Base-by-base conservation (phyloP, 352 stramenopile species). In the Pythium rishiriense region DNA sequence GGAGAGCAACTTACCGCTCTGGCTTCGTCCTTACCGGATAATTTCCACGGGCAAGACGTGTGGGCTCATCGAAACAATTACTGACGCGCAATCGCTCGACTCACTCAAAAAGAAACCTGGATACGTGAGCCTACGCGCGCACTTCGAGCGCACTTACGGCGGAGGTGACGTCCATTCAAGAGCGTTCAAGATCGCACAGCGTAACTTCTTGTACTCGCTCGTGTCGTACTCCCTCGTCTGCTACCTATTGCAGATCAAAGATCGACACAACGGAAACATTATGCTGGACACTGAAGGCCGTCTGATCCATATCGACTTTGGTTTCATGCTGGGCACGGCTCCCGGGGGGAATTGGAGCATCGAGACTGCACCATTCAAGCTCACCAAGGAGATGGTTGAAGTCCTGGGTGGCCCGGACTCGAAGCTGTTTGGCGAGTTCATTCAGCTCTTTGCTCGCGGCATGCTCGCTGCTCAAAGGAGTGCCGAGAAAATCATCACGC, bases 261-360 rank as follows among this genome's bases (percentile, higher is more conserved):
- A 99, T 69, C 81, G 97, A 15, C 97, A 99, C 79, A 99, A 99
- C 73, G 97, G 97, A 54, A 99, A 99, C 71, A 96, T 99, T 67
- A 68, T 99, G 46, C 66, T 99, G 2, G 93, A 98, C 65, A 97
- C 96, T 28, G 91, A 97, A 63, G 97, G 97, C 11, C 96, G 98
- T 70, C 81, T 99, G 58, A 97, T 99, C 56, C 97, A 99, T 72
- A 99, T 99, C 64, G 97, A 99, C 75, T 97, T 96, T 72, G 88
- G 87, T 33, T 99, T 98, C 77, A 97, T 98, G 69, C 88, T 99
- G 63, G 81, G 95, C 29, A 97, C 92, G 52, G 92, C 89, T 42
- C 89, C 91, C 10, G 97, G 96, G 55, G 90, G 90, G 55, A 74
- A 98, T 98, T 72, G 89, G 93, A 68, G 90, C 83, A 51, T 99